Base-by-base conservation (phyloP, 2,329 filamentous ascomycete genomes). In the Microsporum audouinii region DNA sequence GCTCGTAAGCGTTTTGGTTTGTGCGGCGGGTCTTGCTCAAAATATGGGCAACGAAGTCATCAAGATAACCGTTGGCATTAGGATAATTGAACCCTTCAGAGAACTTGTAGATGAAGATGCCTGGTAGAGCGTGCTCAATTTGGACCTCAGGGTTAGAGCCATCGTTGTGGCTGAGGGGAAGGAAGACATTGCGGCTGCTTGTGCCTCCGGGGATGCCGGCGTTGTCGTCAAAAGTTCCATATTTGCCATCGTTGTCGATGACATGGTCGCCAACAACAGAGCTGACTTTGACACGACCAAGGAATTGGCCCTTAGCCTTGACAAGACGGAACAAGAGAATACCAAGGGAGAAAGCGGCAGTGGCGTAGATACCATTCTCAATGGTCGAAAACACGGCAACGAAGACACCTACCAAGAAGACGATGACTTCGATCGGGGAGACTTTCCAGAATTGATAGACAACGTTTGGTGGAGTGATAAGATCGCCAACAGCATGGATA, bases 391-490 rank as follows among this genome's bases (percentile, higher is more conserved):
- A 96, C 51, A 99, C 75, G 0, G 91, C 95, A 57, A 96, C 88
- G 36, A 96, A 75, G 0, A 99, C 91, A 73, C 94, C 94, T 10
- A 89, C 83, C 68, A 97, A 92, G 80, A 96, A 99, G 71, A 97
- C 91, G 57, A 94, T 68, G 0, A 95, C 88, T 71, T 99, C 94
- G 1, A 96, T 71, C 0, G 94, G 94, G 0, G 90, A 94, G 4
- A 96, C 89, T 47, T 86, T 84, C 92, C 92, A 99, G 77, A 97
- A 99, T 69, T 94, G 88, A 73, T 96, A 96, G 10, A 97, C 82
- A 0, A 88, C 91, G 71, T 95, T 91, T 3, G 92, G 92, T 0
- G 90, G 86, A 0, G 91, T 95, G 71, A 97, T 89, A 60, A 99
- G 77, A 71, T 97, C 92, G 62, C 89, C 88, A 1, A 97, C 92